Evolutionary conservation across 2,329 filamentous ascomycete genomes (phyloP).

Genomic region (Westerdykella ornata): DNA sequence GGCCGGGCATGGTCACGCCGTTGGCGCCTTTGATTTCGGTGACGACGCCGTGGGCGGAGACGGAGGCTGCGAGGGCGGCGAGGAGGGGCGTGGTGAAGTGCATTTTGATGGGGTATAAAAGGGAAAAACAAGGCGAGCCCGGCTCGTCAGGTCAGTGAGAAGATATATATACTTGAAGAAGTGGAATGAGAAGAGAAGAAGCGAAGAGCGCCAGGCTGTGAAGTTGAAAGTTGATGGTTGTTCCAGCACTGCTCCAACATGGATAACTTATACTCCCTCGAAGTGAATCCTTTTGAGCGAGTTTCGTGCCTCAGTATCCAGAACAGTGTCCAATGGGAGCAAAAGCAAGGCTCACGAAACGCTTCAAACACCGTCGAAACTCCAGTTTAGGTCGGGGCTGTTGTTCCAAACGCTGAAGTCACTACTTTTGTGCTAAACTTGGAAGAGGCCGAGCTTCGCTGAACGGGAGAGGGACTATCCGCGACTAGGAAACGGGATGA

Average conservation of each 20-base stretch:
- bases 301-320: neutral
- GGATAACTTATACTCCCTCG: neutral
- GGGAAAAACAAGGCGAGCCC: neutral
- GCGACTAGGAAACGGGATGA: no score
- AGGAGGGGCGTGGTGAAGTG: slow-evolving; percentile 44
- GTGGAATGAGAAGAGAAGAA: neutral
- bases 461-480: no score
- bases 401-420: no score
- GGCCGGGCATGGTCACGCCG: slow-evolving; percentile 55
- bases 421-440: no score
- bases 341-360: neutral
- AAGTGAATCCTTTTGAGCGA: neutral
- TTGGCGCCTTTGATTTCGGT: slow-evolving; percentile 54
- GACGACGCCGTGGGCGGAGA: slow-evolving; percentile 54
- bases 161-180: neutral
- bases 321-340: neutral
- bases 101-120: slow-evolving; percentile 36
- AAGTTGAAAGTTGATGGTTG: neutral
- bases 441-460: no score
- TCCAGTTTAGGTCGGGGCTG: neutral
- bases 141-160: neutral
- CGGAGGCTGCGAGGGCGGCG: slow-evolving; percentile 39
- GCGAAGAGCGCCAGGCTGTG: neutral
- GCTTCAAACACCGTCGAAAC: neutral
- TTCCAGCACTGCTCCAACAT: neutral